phyloP scores from a whole-genome alignment of 176 grass and related monocot genomes.

The Musa troglodytarum region DNA sequence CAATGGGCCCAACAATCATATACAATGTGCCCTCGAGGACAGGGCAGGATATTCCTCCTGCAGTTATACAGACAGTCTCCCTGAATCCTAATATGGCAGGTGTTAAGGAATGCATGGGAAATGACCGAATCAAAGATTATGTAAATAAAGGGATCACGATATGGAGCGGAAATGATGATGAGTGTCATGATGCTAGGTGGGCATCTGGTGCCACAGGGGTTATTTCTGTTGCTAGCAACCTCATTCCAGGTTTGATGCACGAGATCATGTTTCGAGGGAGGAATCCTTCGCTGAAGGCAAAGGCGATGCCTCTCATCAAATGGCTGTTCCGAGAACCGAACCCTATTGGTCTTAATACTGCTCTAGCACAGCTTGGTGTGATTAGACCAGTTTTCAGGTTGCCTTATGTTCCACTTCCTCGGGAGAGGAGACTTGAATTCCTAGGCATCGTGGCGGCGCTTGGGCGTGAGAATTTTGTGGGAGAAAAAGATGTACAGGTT shows the following conservation, averaged over 20 bases:
- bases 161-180: constrained; percentile 72
- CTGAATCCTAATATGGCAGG: constrained; percentile 56
- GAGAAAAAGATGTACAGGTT: constrained; percentile 46
- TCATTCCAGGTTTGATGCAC: constrained; percentile 67
- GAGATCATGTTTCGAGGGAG: constrained; percentile 56
- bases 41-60: constrained; percentile 70
- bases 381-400: constrained; percentile 57
- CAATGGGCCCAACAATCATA: constrained; percentile 78
- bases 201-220: constrained; percentile 56
- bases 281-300: constrained; percentile 39
- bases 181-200: constrained; percentile 82
- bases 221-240: constrained; percentile 70
- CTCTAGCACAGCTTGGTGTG: constrained; percentile 67
- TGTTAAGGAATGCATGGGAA: constrained; percentile 76
- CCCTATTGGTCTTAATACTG: constrained; percentile 74
- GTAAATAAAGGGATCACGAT: constrained; percentile 50
- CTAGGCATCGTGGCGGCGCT: constrained; percentile 52
- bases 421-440: constrained; percentile 59
- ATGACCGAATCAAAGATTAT: constrained; percentile 57
- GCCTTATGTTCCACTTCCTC: constrained; percentile 69
- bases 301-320: constrained; percentile 55
- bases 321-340: constrained; percentile 79
- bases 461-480: constrained; percentile 62
- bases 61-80: constrained; percentile 44
- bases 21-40: constrained; percentile 75